phyloP scores from a whole-genome alignment of 2,329 filamentous ascomycete genomes.

The Escovopsis weberi region DNA sequence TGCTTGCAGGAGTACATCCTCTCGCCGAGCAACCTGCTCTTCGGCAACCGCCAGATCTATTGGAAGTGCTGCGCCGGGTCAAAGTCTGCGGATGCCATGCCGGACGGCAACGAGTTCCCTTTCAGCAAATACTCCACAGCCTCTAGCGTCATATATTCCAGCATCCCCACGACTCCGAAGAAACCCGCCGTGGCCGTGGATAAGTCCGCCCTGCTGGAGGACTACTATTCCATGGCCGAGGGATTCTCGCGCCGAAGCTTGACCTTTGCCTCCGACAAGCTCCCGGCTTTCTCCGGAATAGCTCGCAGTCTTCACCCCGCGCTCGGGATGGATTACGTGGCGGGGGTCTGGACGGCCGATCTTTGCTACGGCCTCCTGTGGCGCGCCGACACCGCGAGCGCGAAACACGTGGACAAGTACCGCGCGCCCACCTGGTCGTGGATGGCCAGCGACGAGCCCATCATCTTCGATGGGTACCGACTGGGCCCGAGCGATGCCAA shows the following conservation, averaged over 20 bases:
- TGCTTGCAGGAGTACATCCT: slow-evolving; percentile 2
- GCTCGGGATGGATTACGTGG: slow-evolving; percentile 1
- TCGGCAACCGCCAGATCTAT: slow-evolving; percentile 2
- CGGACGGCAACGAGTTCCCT: background rate
- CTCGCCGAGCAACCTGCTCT: slow-evolving; percentile 4
- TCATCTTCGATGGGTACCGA: background rate
- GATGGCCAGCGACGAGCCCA: background rate
- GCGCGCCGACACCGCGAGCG: background rate
- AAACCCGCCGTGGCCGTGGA: background rate
- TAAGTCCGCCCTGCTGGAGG: background rate
- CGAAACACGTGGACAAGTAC: background rate
- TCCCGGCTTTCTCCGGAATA: slow-evolving; percentile 1
- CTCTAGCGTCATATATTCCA: background rate
- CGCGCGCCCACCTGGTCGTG: slow-evolving; percentile 3
- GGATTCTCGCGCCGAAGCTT: background rate
- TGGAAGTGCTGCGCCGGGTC: background rate
- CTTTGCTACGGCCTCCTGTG: slow-evolving; percentile 1
- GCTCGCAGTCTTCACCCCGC: background rate
- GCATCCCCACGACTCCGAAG: background rate
- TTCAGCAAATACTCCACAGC: background rate
- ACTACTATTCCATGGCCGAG: slow-evolving; percentile 1
- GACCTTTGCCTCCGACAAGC: slow-evolving; percentile 1
- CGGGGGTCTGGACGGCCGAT: slow-evolving; percentile 2
- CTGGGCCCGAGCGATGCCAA: background rate
- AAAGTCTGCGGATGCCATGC: slow-evolving; percentile 1